Evolutionary conservation across 2,329 filamentous ascomycete genomes (phyloP).

Genomic region (Tolypocladium endophyticum): DNA sequence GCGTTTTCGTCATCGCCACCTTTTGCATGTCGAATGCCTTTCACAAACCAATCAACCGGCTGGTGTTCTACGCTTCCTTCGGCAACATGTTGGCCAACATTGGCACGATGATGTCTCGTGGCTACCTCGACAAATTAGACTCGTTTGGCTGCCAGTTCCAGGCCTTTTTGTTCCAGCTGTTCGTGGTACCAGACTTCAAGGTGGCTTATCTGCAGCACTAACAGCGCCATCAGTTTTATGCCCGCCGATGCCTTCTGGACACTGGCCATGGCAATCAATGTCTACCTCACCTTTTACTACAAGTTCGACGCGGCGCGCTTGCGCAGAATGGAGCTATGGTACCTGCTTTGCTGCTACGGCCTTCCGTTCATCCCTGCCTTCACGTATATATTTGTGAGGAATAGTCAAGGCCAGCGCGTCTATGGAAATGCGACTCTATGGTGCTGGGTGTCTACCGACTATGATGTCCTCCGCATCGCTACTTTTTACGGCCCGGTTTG

Average conservation of each 20-base stretch:
- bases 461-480: slow-evolving; percentile 62
- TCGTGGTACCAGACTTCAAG: slow-evolving; percentile 17
- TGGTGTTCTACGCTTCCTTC: slow-evolving; percentile 75
- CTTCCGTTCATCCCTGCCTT: slow-evolving; percentile 60
- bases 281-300: slow-evolving; percentile 70
- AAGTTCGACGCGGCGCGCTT: slow-evolving; percentile 58
- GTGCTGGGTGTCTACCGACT: slow-evolving; percentile 65
- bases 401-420: slow-evolving; percentile 39
- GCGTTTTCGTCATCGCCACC: slow-evolving; percentile 59
- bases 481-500: slow-evolving; percentile 67
- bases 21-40: slow-evolving; percentile 60
- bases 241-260: slow-evolving; percentile 69
- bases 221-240: slow-evolving; percentile 52
- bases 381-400: slow-evolving; percentile 53
- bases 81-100: slow-evolving; percentile 72
- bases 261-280: slow-evolving; percentile 73
- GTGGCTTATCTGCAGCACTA: neutral
- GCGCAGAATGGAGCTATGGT: slow-evolving; percentile 58
- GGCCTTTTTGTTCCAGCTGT: slow-evolving; percentile 76
- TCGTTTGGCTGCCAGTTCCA: slow-evolving; percentile 60
- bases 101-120: slow-evolving; percentile 61
- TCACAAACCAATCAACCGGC: slow-evolving; percentile 76
- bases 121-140: slow-evolving; percentile 38
- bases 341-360: slow-evolving; percentile 61
- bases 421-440: slow-evolving; percentile 69